Evolutionary conservation across 2,329 filamentous ascomycete genomes (phyloP).

Genomic region (Coleophoma eucalyptorum): DNA sequence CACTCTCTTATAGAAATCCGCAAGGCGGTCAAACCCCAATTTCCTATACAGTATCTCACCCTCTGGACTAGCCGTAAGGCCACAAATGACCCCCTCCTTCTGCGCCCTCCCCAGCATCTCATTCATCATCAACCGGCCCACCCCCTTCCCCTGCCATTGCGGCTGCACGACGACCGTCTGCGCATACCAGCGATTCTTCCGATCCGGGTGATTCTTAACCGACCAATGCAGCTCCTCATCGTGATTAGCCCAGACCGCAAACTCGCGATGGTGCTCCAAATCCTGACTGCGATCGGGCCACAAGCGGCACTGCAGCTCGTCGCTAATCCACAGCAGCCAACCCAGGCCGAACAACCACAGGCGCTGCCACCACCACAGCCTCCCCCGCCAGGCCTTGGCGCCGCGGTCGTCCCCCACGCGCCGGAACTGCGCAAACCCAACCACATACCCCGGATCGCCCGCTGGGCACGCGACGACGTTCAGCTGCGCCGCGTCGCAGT

Average conservation of each 20-base stretch:
- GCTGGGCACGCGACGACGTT: conserved; percentile 12
- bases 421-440: conserved; percentile 14
- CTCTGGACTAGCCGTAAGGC: conserved; percentile 13
- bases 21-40: conserved; percentile 18
- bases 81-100: conserved; percentile 16
- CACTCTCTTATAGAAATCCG: conserved; percentile 10
- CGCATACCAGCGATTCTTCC: conserved; percentile 17
- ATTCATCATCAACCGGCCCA: conserved; percentile 18
- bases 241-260: conserved; percentile 3
- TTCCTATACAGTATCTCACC: conserved; percentile 20
- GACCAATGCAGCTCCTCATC: conserved; percentile 16
- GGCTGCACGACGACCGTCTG: conserved; percentile 16
- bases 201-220: conserved; percentile 7
- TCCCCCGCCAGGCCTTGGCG: conserved; percentile 1
- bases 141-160: conserved; percentile 16
- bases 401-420: conserved; percentile 16
- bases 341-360: conserved; percentile 1
- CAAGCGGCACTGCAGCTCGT: conserved; percentile 2
- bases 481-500: conserved; percentile 3
- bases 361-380: not conserved
- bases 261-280: not conserved
- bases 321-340: conserved; percentile 8
- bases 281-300: conserved; percentile 14
- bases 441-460: conserved; percentile 2
- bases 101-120: conserved; percentile 13